Evolutionary conservation across 441 rosid genomes (phyloP).

Genomic region (Gossypium schwendimanii): DNA sequence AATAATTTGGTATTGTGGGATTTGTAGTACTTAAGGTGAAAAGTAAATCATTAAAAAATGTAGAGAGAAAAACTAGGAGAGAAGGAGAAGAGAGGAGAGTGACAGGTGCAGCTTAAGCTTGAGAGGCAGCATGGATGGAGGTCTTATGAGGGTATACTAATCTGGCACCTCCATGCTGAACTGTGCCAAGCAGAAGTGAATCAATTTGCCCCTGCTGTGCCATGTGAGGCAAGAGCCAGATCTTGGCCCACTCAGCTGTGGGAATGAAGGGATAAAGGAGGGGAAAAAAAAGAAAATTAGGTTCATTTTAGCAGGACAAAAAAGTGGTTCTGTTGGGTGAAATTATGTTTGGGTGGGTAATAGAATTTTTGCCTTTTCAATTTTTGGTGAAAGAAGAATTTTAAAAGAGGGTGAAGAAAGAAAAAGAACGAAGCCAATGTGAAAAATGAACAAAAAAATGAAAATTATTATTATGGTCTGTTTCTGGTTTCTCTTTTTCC

Average conservation of each 20-base stretch:
- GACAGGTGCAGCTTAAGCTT: background rate
- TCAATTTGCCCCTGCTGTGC: background rate
- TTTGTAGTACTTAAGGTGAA: background rate
- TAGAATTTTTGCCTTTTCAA: background rate
- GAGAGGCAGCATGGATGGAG: background rate
- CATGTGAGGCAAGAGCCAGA: background rate
- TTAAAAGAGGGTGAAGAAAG: background rate
- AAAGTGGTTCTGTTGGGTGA: background rate
- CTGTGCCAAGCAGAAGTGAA: background rate
- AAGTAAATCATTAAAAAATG: background rate
- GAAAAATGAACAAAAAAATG: background rate
- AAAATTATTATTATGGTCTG: background rate
- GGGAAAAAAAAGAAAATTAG: background rate
- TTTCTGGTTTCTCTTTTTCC: background rate
- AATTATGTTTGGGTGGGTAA: background rate
- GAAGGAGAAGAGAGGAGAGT: background rate
- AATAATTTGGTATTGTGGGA: background rate
- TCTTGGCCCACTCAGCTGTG: background rate
- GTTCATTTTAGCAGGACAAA: background rate
- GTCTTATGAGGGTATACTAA: background rate
- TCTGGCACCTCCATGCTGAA: background rate
- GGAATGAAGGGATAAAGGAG: constrained; percentile 1
- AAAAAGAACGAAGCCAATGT: background rate
- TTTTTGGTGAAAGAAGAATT: background rate
- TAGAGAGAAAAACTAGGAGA: background rate